Evolutionary conservation across 2,329 filamentous ascomycete species (phyloP), one percentile per base, ranked within the genome.

Genomic region (Ophiostoma quercus): DNA sequence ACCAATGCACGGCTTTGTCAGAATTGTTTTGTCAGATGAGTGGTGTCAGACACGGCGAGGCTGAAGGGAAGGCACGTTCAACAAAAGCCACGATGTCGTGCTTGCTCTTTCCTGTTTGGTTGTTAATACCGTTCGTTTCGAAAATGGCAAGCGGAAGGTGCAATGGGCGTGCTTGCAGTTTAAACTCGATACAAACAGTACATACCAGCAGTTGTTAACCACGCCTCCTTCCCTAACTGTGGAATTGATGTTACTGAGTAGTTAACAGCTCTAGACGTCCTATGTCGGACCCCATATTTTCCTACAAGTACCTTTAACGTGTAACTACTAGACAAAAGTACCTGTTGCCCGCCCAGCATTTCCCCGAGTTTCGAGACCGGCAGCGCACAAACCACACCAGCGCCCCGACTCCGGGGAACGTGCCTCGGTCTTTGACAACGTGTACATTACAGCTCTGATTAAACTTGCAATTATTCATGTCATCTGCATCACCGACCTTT

Each of bases 41-140:
- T 37, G 29, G n/a, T 63, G 60, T 37, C 32, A 63, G 60, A 14
- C 3, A n/a, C 2, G 14, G 29, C 16, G 29, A 39, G 14, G 25
- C 60, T 63, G 32, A 16, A 25, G 29, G 16, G 60, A 63, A 63
- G 60, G 16, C 29, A 37, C 32, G 60, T 7, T n/a, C 60, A 63
- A 25, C 51, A 22, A 29, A 16, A 62, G 57, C 57, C 22, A 34
- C 57, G 16, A 34, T 62, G 57, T 62, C 57, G 57, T 62, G 57
- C 57, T 62, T 34, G 57, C 57, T 62, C 57, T 62, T 62, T 62
- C 57, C 29, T 57, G 22, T 12, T 57, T 25, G n/a, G 51, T 25
- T 41, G 39, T 14, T 14, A 41, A 41, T 41, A 14, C 39, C 39
- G 9, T 11, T 41, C 5, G 39, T 41, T 41, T 57, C 25, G 9